A percentile compares a stretch with the other conserved stretches of the same genome.
These are phyloP conservation scores for Phylloporus arenicola DNA, from an alignment of 768 basidiomycete genomes.

Conservation along the genomic window DNA sequence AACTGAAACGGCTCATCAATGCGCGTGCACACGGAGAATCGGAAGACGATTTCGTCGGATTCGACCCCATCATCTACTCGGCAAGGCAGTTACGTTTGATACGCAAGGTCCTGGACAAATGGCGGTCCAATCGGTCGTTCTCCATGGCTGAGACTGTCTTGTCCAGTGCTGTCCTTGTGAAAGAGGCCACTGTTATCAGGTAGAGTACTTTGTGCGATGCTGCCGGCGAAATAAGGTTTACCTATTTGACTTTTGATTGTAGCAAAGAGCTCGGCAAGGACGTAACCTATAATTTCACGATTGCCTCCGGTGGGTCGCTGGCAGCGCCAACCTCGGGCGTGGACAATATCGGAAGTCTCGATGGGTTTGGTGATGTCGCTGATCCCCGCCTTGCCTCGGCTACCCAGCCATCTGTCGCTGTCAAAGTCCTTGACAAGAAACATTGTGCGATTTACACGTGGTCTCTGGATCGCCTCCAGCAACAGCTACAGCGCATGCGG, in stretches of 20 bases:
- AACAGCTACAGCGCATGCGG: constrained; percentile 89
- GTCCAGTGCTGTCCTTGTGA: constrained; percentile 77
- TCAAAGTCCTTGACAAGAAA: constrained; percentile 88
- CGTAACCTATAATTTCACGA: constrained; percentile 88
- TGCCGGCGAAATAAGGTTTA: neutral
- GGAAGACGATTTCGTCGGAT: constrained; percentile 54
- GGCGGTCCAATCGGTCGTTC: constrained; percentile 81
- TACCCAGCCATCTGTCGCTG: constrained; percentile 76
- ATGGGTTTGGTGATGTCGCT: constrained; percentile 90
- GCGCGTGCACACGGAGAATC: constrained; percentile 73
- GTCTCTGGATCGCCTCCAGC: constrained; percentile 84
- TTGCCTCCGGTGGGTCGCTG: constrained; percentile 77
- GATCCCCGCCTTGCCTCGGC: constrained; percentile 70
- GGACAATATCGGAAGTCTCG: constrained; percentile 80
- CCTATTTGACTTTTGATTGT: constrained; percentile 9
- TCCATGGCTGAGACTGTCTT: constrained; percentile 90
- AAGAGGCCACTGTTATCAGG: constrained; percentile 96
- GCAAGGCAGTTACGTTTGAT: constrained; percentile 80
- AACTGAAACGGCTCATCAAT: constrained; percentile 78
- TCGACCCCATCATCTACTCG: constrained; percentile 79
- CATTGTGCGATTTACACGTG: constrained; percentile 87
- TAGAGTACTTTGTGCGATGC: constrained; percentile 18
- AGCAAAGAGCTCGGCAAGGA: constrained; percentile 86
- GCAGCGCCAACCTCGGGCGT: constrained; percentile 77
- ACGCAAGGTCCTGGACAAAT: constrained; percentile 75